Evolutionary conservation across 208 protist species (phyloP), one percentile per base, ranked within the genome.

Genomic region (Leishmania amazonensis): DNA sequence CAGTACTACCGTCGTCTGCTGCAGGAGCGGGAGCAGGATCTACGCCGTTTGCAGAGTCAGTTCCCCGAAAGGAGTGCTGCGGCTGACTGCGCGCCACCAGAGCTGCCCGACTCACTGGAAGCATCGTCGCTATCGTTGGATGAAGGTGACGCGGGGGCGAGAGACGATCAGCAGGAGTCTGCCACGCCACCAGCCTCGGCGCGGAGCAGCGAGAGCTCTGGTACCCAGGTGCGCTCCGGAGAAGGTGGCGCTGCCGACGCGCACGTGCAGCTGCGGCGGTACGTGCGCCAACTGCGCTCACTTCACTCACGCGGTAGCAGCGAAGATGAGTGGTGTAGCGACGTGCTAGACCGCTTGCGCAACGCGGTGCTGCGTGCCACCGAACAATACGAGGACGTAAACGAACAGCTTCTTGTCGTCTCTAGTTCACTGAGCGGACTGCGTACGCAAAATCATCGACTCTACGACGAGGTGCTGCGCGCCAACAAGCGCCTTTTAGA

Each of bases 371-470:
- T 85, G 51, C 78, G 83, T 42, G 83, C 83, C 40, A 82, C 71
- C 31, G 83, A 85, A 67, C 31, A 82, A 31, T 40, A 64, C 57
- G 83, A 83, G 21, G 81, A 84, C 35, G 45, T 83, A 28, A 77
- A 76, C 11, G 85, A 88, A 68, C 79, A 78, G 9, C 77, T 83
- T 58, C 78, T 80, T 28, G 78, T 88, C 3, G 49, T 79, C 78
- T 74, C 80, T 21, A 58, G 21, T 1, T 72, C 79, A 35, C 40
- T 88, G 75, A 38, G 49, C 35, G 79, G 81, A 4, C 65, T 88
- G 71, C 85, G 85, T 0, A 51, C 64, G 17, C 81, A 88, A 49
- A 80, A 84, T 77, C 81, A 72, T 42, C 76, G 78, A 31, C 72
- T 85, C 42, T 38, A 47, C 35, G 81, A 80, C 28, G 62, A 77